Percentiles rank a stretch among this genome's conserved stretches.
These are phyloP conservation scores for Teratosphaeria gauchensis DNA, from an alignment of 2,329 filamentous ascomycete species.

Conservation along the genomic window DNA sequence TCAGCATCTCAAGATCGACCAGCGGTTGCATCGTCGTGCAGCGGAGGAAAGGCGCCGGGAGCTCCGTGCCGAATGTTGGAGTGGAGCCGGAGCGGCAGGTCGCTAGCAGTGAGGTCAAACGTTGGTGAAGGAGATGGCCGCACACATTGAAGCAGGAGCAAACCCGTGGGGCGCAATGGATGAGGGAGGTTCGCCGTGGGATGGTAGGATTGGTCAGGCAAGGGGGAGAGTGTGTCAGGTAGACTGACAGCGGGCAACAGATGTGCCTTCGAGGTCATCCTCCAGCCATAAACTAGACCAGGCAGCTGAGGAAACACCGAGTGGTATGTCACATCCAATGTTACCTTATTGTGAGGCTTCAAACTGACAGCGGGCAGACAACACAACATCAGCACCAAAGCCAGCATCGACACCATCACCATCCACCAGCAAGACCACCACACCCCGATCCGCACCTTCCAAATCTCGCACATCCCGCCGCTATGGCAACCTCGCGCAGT, in stretches of 20 bases:
- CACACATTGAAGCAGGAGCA: neutral
- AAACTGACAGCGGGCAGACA: neutral
- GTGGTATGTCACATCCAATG: neutral
- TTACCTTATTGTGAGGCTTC: neutral
- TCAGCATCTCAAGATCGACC: no score
- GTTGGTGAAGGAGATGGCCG: neutral
- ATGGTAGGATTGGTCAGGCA: neutral
- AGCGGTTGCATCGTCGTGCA: no score
- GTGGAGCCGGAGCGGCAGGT: neutral
- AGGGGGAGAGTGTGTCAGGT: no score
- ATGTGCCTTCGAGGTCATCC: neutral
- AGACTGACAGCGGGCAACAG: neutral
- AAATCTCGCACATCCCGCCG: slow-evolving; percentile 45
- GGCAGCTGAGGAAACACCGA: neutral
- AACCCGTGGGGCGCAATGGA: slow-evolving; percentile 4
- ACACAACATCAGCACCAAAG: neutral
- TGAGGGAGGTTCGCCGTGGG: slow-evolving; percentile 4
- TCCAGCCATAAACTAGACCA: neutral
- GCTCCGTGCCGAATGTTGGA: neutral
- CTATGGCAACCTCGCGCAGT: slow-evolving; percentile 64
- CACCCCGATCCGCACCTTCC: slow-evolving; percentile 19
- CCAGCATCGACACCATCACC: slow-evolving; percentile 5
- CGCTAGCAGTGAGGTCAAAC: neutral
- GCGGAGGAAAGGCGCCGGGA: neutral
- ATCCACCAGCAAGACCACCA: slow-evolving; percentile 10